A percentile compares a stretch with the other conserved stretches of the same genome.
These are phyloP conservation scores for Calonectria hawksworthii DNA, from an alignment of 2,329 filamentous ascomycete species.

Conservation along the genomic window DNA sequence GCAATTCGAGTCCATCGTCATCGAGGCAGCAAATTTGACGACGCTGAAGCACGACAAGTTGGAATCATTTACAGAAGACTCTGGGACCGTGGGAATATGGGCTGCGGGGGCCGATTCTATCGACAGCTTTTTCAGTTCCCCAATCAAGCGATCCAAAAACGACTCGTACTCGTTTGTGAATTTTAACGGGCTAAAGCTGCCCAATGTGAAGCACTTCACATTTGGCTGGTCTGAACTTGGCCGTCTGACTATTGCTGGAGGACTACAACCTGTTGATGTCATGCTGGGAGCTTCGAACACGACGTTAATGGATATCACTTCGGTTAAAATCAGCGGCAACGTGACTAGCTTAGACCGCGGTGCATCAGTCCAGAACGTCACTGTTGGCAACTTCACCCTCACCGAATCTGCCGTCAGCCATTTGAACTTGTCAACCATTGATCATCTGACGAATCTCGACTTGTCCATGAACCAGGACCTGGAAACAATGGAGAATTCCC, in stretches of 20 bases:
- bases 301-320: slow-evolving; percentile 13
- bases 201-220: slow-evolving; percentile 25
- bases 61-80: background rate
- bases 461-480: background rate
- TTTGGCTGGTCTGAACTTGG: slow-evolving; percentile 25
- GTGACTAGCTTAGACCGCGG: background rate
- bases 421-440: slow-evolving; percentile 10
- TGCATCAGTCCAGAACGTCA: background rate
- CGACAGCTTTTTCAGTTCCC: slow-evolving; percentile 32
- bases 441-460: slow-evolving; percentile 5
- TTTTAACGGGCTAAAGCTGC: background rate
- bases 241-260: background rate
- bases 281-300: slow-evolving; percentile 16
- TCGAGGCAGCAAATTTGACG: slow-evolving; percentile 19
- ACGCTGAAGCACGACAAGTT: slow-evolving; percentile 25
- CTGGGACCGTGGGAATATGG: background rate
- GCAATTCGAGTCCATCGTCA: background rate
- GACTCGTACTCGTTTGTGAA: background rate
- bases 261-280: background rate
- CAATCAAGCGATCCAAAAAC: background rate
- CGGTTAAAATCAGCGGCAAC: background rate
- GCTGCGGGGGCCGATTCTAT: background rate
- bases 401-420: background rate
- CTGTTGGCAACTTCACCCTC: background rate
- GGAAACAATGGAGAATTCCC: background rate